These are phyloP conservation scores for Jamesozyma gamospora DNA, from an alignment of 805 yeast genomes.

Conservation along the genomic window DNA sequence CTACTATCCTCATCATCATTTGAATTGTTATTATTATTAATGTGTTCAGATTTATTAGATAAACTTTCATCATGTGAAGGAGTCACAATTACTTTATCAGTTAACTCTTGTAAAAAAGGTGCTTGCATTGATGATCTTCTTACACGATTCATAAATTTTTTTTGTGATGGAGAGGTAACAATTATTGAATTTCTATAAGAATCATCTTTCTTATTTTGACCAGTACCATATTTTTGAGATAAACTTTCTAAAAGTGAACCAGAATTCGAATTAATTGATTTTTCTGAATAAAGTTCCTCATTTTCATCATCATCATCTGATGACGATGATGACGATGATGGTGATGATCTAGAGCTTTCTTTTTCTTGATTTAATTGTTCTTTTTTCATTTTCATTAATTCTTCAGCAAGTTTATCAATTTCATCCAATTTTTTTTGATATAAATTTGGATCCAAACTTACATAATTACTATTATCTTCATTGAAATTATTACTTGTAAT, in stretches of 20 bases:
- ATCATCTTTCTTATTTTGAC: conserved; percentile 9
- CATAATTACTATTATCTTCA: conserved; percentile 1
- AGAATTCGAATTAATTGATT: conserved; percentile 8
- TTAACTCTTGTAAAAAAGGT: conserved; percentile 21
- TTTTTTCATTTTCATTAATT: conserved; percentile 11
- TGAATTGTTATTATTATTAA: background rate
- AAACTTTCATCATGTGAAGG: background rate
- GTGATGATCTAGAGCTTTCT: background rate
- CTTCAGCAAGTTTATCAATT: conserved; percentile 17
- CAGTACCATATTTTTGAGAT: conserved; percentile 28
- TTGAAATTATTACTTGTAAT: background rate
- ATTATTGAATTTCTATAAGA: conserved; percentile 3
- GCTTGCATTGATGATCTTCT: conserved; percentile 18
- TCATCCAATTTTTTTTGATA: conserved; percentile 17
- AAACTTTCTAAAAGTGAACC: conserved; percentile 26
- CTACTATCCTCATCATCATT: too few species aligned
- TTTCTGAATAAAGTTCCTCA: conserved; percentile 5
- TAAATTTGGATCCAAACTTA: conserved; percentile 22
- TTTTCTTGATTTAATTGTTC: conserved; percentile 4
- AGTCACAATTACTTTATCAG: conserved; percentile 11
- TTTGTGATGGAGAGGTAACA: conserved; percentile 7
- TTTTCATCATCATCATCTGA: conserved; percentile 5
- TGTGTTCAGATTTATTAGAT: background rate
- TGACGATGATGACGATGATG: conserved; percentile 5
- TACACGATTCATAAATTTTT: conserved; percentile 24